These are phyloP conservation scores for Lentithecium fluviatile DNA, from an alignment of 495 filamentous ascomycete species.

Conservation along the genomic window DNA sequence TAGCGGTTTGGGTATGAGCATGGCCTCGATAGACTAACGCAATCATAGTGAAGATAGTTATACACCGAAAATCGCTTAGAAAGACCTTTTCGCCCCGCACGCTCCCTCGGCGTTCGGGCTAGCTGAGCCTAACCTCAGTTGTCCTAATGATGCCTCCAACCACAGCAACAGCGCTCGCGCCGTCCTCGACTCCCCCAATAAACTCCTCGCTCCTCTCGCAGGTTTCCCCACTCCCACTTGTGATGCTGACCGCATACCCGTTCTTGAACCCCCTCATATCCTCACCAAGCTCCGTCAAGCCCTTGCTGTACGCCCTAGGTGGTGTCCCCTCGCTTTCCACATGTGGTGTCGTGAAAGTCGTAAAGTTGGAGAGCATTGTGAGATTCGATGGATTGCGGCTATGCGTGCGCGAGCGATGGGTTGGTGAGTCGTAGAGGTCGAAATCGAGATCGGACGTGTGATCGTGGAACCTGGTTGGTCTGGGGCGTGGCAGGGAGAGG, in stretches of 20 bases:
- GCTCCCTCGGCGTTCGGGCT: too few species aligned
- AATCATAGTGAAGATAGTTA: too few species aligned
- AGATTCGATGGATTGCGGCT: neutral
- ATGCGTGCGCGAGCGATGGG: neutral
- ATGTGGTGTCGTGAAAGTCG: neutral
- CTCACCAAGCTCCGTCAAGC: too few species aligned
- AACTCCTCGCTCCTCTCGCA: neutral
- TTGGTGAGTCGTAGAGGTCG: neutral
- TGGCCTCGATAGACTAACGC: too few species aligned
- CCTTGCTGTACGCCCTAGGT: neutral
- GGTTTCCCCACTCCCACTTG: neutral
- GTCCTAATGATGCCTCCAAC: neutral
- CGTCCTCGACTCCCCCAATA: neutral
- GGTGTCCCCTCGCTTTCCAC: neutral
- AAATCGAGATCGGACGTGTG: neutral
- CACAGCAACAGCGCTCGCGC: neutral
- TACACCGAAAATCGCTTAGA: too few species aligned
- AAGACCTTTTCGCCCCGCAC: too few species aligned
- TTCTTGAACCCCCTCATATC: neutral
- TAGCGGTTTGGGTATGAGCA: too few species aligned
- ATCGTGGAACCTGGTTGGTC: conserved; percentile 41
- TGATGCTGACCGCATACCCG: neutral
- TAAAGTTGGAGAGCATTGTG: neutral
- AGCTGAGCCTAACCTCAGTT: neutral
- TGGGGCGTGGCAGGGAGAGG: conserved; percentile 36